Evolutionary conservation across 1,139 yeast genomes (phyloP), one percentile per base, ranked within the genome.

Genomic region (Saccharomyces pastorianus): DNA sequence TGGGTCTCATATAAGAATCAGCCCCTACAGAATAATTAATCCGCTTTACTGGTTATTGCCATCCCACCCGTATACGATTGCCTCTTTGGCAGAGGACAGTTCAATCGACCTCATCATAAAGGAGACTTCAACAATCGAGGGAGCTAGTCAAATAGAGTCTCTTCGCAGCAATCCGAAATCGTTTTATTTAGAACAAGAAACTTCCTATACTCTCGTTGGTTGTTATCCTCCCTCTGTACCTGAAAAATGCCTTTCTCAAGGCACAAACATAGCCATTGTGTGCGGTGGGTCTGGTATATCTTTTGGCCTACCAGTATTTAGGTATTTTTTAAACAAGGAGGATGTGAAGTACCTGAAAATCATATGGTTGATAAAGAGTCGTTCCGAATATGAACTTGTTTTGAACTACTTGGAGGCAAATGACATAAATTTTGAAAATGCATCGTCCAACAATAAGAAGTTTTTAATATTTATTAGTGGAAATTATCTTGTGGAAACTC

Each of bases 201-300:
- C 57, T 6, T 53, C 53, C 20, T 63, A 66, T 48, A 61, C 68
- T 5, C 53, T 67, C 8, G 55, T 57, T 28, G 59, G 61, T 31
- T 58, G 53, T 14, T 63, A 56, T 53, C 54, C 55, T 14, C 61
- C 64, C 5, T 55, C 64, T 3, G 52, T 61, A 7, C 63, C 66
- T 14, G 44, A 46, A 28, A 23, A 47, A 4, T 72, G 71, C 49
- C 68, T 71, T 51, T 64, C 65, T 48, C 71, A 79, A 1, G 82
- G 81, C 0, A 76, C 77, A 25, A 74, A 81, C 49, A 78, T 84
- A 0, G 69, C 76, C 23, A 77, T 90, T 11, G 73, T 90, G 4
- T 87, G 89, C 53, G 98, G 97, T 7, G 98, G 98, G 0, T 83
- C 95, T 3, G 98, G 97, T 0, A 79, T 91, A 13, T 85, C 96